Percentiles rank a stretch among this genome's conserved stretches.
phyloP scores from a whole-genome alignment of 2,329 filamentous ascomycete genomes.

The Neonectria sp. region DNA sequence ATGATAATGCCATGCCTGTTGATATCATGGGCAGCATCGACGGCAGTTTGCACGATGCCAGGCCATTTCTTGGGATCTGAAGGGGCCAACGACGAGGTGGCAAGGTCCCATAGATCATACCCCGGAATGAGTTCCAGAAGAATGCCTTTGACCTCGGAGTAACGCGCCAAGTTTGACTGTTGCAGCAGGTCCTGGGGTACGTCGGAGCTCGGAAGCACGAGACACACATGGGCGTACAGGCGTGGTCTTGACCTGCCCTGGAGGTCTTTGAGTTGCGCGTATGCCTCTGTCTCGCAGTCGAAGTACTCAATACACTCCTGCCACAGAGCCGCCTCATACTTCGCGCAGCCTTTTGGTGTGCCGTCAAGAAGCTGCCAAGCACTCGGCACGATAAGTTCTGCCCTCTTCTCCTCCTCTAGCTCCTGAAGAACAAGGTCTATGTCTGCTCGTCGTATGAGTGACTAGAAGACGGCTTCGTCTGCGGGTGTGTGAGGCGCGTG shows the following conservation, averaged over 20 bases:
- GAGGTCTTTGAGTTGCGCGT: conserved; percentile 7
- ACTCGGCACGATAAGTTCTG: neutral
- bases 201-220: neutral
- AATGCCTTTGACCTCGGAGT: conserved; percentile 11
- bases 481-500: neutral
- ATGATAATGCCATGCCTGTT: conserved; percentile 20
- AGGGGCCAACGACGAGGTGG: conserved; percentile 1
- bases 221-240: conserved; percentile 19
- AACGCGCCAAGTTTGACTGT: conserved; percentile 5
- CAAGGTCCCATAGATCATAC: conserved; percentile 10
- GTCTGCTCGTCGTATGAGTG: neutral
- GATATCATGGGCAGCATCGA: conserved; percentile 21
- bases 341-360: neutral
- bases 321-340: conserved; percentile 13
- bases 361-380: neutral
- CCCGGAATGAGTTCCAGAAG: conserved; percentile 17
- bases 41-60: conserved; percentile 13
- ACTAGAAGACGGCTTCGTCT: neutral
- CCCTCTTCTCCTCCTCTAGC: conserved; percentile 5
- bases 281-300: conserved; percentile 11
- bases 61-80: conserved; percentile 1
- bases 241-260: conserved; percentile 14
- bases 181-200: neutral
- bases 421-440: conserved; percentile 6
- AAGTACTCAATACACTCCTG: conserved; percentile 5